phyloP scores from a whole-genome alignment of 176 grass and related monocot species.

The Aegilops umbellulata region DNA sequence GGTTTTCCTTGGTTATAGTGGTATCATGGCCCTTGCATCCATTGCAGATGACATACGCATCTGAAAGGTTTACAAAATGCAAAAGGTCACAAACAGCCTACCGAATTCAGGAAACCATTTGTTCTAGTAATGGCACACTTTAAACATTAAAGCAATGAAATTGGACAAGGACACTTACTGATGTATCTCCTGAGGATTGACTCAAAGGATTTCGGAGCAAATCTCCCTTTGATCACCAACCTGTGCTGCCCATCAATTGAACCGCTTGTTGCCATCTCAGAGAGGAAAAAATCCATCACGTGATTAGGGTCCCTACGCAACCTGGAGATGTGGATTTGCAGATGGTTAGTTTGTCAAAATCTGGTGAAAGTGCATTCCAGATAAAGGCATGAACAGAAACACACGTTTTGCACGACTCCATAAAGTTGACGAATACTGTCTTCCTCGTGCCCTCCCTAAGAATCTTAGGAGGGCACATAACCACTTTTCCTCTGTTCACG shows the following conservation, averaged over 20 bases:
- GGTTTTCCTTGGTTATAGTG: slow-evolving; percentile 84
- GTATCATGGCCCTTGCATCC: slow-evolving; percentile 89
- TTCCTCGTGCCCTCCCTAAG: slow-evolving; percentile 91
- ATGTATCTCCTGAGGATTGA: slow-evolving; percentile 79
- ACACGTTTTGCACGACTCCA: slow-evolving; percentile 80
- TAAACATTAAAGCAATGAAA: not conserved
- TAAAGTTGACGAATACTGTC: slow-evolving; percentile 94
- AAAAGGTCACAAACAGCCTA: not conserved
- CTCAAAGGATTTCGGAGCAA: slow-evolving; percentile 70
- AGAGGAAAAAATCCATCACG: slow-evolving; percentile 87
- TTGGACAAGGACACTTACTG: slow-evolving; percentile 41
- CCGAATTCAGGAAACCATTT: not conserved
- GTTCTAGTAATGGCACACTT: not conserved
- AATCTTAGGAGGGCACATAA: slow-evolving; percentile 79
- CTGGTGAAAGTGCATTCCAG: not conserved
- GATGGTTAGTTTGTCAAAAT: not conserved
- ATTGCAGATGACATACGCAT: slow-evolving; percentile 88
- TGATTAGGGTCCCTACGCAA: slow-evolving; percentile 94
- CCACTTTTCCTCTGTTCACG: slow-evolving; percentile 55
- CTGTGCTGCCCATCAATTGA: slow-evolving; percentile 92
- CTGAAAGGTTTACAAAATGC: slow-evolving; percentile 30
- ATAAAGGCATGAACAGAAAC: not conserved
- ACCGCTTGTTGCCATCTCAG: slow-evolving; percentile 83
- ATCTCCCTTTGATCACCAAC: slow-evolving; percentile 87
- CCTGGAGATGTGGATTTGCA: slow-evolving; percentile 40